A percentile compares a stretch with the other conserved stretches of the same genome.
phyloP scores from a whole-genome alignment of 495 filamentous ascomycete species.

The Chaetomium cochliodes region DNA sequence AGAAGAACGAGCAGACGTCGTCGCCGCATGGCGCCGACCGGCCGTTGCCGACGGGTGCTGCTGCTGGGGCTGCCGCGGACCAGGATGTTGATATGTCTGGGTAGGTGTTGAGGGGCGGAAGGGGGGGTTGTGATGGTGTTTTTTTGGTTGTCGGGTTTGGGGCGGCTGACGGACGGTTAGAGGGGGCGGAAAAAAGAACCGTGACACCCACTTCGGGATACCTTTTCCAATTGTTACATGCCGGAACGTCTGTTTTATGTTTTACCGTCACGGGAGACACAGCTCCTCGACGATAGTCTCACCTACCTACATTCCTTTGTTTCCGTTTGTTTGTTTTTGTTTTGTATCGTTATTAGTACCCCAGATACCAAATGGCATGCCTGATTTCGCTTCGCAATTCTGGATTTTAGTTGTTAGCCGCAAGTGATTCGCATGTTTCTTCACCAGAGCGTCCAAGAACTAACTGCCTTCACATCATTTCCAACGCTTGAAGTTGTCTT shows the following conservation, averaged over 20 bases:
- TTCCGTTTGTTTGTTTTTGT: neutral
- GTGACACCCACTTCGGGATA: neutral
- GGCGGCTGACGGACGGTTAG: neutral
- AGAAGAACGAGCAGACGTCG: constrained; percentile 37
- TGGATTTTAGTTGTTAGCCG: too few relatives aligned
- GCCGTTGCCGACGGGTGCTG: neutral
- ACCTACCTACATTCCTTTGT: neutral
- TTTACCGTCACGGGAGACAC: neutral
- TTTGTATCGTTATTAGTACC: neutral
- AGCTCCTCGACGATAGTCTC: neutral
- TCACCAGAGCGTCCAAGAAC: too few relatives aligned
- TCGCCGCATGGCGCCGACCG: constrained; percentile 3
- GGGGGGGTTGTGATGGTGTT: too few relatives aligned
- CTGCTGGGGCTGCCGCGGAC: neutral
- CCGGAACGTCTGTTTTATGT: neutral
- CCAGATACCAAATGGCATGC: neutral
- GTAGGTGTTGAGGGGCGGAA: neutral
- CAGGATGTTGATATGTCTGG: constrained; percentile 22
- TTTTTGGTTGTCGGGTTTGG: neutral
- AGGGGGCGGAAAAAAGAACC: neutral
- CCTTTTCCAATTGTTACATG: neutral
- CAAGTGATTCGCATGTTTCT: too few relatives aligned
- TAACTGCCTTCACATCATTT: too few relatives aligned
- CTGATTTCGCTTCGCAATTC: neutral
- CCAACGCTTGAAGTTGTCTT: too few relatives aligned